phyloP scores from a whole-genome alignment of 768 basidiomycete genomes.

The Cystobasidium ongulense region DNA sequence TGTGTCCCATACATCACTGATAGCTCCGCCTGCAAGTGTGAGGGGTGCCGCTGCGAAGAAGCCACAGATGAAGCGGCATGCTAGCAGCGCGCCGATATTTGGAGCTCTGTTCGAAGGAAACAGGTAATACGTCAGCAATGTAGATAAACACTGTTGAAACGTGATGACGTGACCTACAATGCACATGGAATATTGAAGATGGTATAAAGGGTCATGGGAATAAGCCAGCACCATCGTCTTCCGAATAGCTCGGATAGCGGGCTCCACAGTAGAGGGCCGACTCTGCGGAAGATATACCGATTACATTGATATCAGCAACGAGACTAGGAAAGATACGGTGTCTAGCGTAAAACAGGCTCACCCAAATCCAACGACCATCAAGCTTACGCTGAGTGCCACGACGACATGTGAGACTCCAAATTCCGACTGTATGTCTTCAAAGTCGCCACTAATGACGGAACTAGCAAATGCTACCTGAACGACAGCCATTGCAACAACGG shows the following conservation, averaged over 20 bases:
- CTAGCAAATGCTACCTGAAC: constrained; percentile 38
- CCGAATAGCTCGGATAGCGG: constrained; percentile 36
- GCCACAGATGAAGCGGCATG: constrained; percentile 36
- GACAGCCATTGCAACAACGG: constrained; percentile 33
- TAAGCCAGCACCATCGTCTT: constrained; percentile 38
- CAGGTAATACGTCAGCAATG: not conserved
- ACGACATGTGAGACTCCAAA: constrained; percentile 38
- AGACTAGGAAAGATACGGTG: constrained; percentile 28
- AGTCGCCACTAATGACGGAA: constrained; percentile 39
- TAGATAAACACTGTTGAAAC: not conserved
- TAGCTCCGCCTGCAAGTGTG: constrained; percentile 41
- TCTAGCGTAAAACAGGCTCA: constrained; percentile 11
- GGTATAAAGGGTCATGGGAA: constrained; percentile 43
- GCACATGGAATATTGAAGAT: constrained; percentile 45
- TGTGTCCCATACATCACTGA: constrained; percentile 42
- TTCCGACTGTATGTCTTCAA: constrained; percentile 35
- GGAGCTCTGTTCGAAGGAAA: constrained; percentile 31
- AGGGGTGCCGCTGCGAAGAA: constrained; percentile 41
- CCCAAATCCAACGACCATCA: constrained; percentile 40
- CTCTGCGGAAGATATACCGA: constrained; percentile 17
- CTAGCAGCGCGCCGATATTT: constrained; percentile 43
- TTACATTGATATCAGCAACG: not conserved
- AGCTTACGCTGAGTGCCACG: constrained; percentile 36
- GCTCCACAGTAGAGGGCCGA: not conserved
- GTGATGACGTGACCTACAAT: constrained; percentile 13